phyloP scores from a whole-genome alignment of 176 grass and related monocot genomes.

The Phragmites australis region DNA sequence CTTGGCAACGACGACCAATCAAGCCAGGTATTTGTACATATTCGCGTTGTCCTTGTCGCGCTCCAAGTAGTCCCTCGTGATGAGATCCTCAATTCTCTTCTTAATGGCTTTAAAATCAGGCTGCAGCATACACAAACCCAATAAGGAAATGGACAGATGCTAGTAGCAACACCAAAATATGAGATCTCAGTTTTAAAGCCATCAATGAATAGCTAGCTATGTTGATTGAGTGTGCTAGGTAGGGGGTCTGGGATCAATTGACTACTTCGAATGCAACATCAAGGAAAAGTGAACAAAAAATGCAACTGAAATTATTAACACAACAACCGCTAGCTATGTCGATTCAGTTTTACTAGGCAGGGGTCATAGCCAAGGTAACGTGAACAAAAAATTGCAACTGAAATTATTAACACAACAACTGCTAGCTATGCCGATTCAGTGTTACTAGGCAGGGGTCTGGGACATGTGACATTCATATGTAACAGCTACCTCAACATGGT shows the following conservation, averaged over 20 bases:
- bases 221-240: not conserved
- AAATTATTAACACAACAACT: too few relatives aligned
- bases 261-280: too few relatives aligned
- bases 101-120: slow-evolving; percentile 83
- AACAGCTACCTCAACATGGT: not conserved
- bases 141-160: not conserved
- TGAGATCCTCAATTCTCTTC: slow-evolving; percentile 76
- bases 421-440: not conserved
- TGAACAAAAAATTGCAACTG: too few relatives aligned
- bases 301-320: too few relatives aligned
- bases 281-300: too few relatives aligned
- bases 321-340: too few relatives aligned
- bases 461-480: not conserved
- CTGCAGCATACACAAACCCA: slow-evolving; percentile 25
- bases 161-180: not conserved
- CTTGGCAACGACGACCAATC: slow-evolving; percentile 27
- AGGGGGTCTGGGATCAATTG: not conserved
- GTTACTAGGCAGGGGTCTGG: not conserved
- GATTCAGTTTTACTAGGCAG: too few relatives aligned
- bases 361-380: too few relatives aligned
- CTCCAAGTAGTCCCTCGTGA: slow-evolving; percentile 74
- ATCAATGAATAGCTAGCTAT: not conserved
- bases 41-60: slow-evolving; percentile 65
- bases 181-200: not conserved
- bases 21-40: slow-evolving; percentile 78